A percentile compares a stretch with the other conserved stretches of the same genome.
phyloP scores from a whole-genome alignment of 139 green algal genomes.

The Ettlia oleoabundans region DNA sequence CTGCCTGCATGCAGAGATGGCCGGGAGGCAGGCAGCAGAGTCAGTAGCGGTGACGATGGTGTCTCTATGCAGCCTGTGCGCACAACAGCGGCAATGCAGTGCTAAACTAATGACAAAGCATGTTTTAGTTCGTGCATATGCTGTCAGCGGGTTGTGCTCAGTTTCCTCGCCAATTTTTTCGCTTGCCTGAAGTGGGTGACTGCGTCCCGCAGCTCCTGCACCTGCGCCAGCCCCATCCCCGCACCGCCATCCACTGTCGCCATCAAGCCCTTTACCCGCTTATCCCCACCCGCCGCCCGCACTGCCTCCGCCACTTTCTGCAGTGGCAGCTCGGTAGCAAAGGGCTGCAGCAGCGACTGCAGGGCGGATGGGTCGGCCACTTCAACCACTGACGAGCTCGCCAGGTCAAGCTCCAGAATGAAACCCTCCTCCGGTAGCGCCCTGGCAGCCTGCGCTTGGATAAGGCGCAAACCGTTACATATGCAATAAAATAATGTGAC shows the following conservation, averaged over 20 bases:
- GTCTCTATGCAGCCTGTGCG: no score
- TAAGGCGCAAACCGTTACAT: no score
- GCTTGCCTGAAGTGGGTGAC: conserved; percentile 69
- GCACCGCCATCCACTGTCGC: conserved; percentile 75
- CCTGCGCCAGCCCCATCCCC: conserved; percentile 52
- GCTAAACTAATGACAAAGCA: no score
- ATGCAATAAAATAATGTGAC: no score
- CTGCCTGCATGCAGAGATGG: neutral
- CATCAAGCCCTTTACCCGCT: conserved; percentile 74
- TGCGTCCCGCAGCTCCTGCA: conserved; percentile 72
- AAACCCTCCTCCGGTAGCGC: conserved; percentile 9
- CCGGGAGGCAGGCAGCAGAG: no score
- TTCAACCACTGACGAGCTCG: neutral
- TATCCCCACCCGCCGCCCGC: conserved; percentile 83
- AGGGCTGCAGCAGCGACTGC: neutral
- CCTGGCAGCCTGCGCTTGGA: no score
- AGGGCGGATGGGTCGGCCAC: neutral
- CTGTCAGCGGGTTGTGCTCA: no score
- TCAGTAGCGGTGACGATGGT: no score
- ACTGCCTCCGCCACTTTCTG: conserved; percentile 48
- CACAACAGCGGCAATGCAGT: no score
- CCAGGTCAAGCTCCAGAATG: conserved; percentile 33
- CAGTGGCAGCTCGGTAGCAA: conserved; percentile 5
- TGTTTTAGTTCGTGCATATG: no score
- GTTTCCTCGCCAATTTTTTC: no score